Conservation (phyloP, 2,329 filamentous ascomycete genomes). For the Botryotinia convoluta region DNA sequence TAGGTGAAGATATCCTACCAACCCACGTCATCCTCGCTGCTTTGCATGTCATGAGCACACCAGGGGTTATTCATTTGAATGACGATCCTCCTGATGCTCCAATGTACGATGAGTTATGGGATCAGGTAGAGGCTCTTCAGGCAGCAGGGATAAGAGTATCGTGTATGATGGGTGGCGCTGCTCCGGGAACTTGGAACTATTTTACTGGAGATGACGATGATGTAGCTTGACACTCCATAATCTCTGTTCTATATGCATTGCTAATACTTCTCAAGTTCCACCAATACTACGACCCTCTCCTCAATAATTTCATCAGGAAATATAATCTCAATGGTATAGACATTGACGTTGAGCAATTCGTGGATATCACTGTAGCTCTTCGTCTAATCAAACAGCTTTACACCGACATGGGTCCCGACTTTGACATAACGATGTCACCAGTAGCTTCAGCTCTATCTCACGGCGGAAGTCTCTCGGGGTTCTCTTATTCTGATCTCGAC, state of each 20-base stretch:
- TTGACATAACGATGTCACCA: slow-evolving; percentile 61
- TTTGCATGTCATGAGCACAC: slow-evolving; percentile 11
- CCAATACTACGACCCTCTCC: slow-evolving; percentile 22
- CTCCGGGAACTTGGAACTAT: slow-evolving; percentile 40
- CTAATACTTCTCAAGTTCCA: slow-evolving; percentile 25
- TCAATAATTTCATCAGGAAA: slow-evolving; percentile 51
- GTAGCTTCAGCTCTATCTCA: slow-evolving; percentile 59
- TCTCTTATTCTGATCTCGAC: slow-evolving; percentile 84
- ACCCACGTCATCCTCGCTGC: slow-evolving; percentile 20
- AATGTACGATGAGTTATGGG: slow-evolving; percentile 23
- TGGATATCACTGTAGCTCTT: slow-evolving; percentile 69
- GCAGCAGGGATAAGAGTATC: slow-evolving; percentile 23
- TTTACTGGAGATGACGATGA: slow-evolving; percentile 34
- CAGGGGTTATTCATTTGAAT: slow-evolving; percentile 21
- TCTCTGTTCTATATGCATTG: not conserved
- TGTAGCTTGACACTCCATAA: not conserved
- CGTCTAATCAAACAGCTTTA: slow-evolving; percentile 75
- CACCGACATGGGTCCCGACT: slow-evolving; percentile 65
- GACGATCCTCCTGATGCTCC: slow-evolving; percentile 19
- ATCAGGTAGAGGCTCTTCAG: slow-evolving; percentile 19
- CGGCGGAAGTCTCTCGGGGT: slow-evolving; percentile 47
- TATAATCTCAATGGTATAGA: slow-evolving; percentile 88
- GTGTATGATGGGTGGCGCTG: slow-evolving; percentile 25
- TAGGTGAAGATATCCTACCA: not conserved
- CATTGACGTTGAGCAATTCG: slow-evolving; percentile 80